Evolutionary conservation across 257 asterid genomes (phyloP).

Genomic region (Thymus quinquecostatus): DNA sequence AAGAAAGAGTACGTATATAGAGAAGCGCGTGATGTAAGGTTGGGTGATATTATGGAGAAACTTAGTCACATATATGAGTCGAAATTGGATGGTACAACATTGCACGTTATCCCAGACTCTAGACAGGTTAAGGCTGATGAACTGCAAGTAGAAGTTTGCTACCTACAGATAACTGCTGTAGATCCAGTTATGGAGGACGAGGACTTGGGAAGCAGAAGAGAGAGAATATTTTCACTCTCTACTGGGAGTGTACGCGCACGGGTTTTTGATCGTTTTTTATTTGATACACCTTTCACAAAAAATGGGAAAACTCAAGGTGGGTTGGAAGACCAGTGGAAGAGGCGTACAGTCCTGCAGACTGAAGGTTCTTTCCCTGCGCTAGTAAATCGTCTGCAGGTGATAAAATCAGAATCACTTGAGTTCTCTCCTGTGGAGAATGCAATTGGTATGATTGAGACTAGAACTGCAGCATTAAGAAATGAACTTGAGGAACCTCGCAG

Average conservation of each 20-base stretch:
- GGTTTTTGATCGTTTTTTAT: slow-evolving; percentile 90
- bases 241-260: slow-evolving; percentile 95
- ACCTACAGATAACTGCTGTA: slow-evolving; percentile 98
- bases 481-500: slow-evolving; percentile 99
- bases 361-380: slow-evolving; percentile 97
- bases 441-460: slow-evolving; percentile 97
- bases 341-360: slow-evolving; percentile 90
- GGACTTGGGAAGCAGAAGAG: slow-evolving; percentile 97
- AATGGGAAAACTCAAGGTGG: slow-evolving; percentile 99
- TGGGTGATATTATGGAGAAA: slow-evolving; percentile 99
- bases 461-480: slow-evolving; percentile 92
- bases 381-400: slow-evolving; percentile 82
- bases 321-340: slow-evolving; percentile 97
- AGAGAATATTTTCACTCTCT: slow-evolving; percentile 87
- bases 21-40: slow-evolving; percentile 95
- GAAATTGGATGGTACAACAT: slow-evolving; percentile 83
- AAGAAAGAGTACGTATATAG: slow-evolving; percentile 88
- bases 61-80: slow-evolving; percentile 98
- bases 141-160: slow-evolving; percentile 87
- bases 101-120: slow-evolving; percentile 96
- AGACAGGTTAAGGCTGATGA: slow-evolving; percentile 95
- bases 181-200: slow-evolving; percentile 99
- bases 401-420: slow-evolving; percentile 88
- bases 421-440: slow-evolving; percentile 99
- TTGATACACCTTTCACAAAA: slow-evolving; percentile 96